Conservation (phyloP, 805 yeast species). For the Myxozyma melibiosi region DNA sequence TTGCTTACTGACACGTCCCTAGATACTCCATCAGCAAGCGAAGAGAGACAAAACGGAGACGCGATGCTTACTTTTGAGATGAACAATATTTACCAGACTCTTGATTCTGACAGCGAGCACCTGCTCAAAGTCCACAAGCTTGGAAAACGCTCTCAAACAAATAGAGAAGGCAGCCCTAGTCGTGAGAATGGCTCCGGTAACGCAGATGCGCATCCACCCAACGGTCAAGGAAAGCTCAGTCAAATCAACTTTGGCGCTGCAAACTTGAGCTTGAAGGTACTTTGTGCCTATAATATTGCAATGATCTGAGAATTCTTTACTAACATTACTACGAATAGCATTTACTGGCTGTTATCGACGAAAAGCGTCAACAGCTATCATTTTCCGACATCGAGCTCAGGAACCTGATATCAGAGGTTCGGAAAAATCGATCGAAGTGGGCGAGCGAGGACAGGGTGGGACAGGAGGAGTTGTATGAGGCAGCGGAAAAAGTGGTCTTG, state of each 20-base stretch:
- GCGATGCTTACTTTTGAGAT: conserved; percentile 8
- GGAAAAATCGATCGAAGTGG: conserved; percentile 97
- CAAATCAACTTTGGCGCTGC: conserved; percentile 63
- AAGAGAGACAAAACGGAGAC: conserved; percentile 13
- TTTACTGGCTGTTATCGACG: conserved; percentile 74
- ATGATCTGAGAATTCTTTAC: background rate
- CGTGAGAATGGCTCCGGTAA: background rate
- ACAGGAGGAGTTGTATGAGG: conserved; percentile 96
- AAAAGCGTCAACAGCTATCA: conserved; percentile 68
- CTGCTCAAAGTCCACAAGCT: background rate
- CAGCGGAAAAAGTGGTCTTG: conserved; percentile 91
- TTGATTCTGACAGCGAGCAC: conserved; percentile 16
- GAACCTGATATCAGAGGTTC: conserved; percentile 83
- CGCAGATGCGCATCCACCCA: background rate
- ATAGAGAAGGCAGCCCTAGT: background rate
- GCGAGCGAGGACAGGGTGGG: conserved; percentile 83
- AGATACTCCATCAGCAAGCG: conserved; percentile 27
- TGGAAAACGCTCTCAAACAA: background rate
- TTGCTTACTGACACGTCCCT: background rate
- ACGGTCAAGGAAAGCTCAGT: conserved; percentile 8
- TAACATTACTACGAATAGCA: conserved; percentile 45
- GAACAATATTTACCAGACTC: conserved; percentile 24
- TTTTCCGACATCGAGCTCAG: conserved; percentile 82
- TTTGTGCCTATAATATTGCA: too few relatives aligned
- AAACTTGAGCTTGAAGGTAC: conserved; percentile 63